Evolutionary conservation across 1,284 basidiomycete species (phyloP).

Genomic region (Ceraceosorus guamensis): DNA sequence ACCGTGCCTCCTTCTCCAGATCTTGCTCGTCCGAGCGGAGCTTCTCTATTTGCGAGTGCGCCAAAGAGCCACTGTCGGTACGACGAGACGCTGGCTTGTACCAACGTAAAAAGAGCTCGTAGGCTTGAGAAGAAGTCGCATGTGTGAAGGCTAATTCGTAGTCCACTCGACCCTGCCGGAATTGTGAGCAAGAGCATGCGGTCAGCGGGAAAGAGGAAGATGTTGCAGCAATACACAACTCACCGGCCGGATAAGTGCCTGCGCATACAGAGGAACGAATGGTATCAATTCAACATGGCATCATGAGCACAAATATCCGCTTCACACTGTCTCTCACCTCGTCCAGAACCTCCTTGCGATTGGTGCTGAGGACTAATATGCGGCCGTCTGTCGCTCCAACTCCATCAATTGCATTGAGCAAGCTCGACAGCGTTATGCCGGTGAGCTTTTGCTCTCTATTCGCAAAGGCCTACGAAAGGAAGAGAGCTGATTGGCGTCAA

Average conservation of each 20-base stretch:
- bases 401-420: conserved; percentile 16
- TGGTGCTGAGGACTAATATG: conserved; percentile 12
- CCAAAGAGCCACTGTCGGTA: background rate
- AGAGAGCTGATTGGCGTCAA: too few species aligned
- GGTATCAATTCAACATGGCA: too few species aligned
- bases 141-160: conserved; percentile 6
- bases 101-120: conserved; percentile 11
- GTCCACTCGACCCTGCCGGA: conserved; percentile 11
- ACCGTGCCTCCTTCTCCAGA: too few species aligned
- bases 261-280: too few species aligned
- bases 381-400: conserved; percentile 10
- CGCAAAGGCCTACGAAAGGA: background rate
- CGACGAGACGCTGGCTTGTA: background rate
- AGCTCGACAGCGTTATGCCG: conserved; percentile 4
- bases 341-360: conserved; percentile 10
- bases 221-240: background rate
- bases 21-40: too few species aligned
- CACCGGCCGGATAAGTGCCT: conserved; percentile 11
- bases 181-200: background rate
- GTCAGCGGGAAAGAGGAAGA: background rate
- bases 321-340: background rate
- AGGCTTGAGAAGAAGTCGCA: conserved; percentile 5
- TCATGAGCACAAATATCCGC: too few species aligned
- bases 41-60: background rate
- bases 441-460: background rate